Evolutionary conservation across 179 eudicot genomes (phyloP), one percentile per base, ranked within the genome.

Genomic region (Spergularia azorica): DNA sequence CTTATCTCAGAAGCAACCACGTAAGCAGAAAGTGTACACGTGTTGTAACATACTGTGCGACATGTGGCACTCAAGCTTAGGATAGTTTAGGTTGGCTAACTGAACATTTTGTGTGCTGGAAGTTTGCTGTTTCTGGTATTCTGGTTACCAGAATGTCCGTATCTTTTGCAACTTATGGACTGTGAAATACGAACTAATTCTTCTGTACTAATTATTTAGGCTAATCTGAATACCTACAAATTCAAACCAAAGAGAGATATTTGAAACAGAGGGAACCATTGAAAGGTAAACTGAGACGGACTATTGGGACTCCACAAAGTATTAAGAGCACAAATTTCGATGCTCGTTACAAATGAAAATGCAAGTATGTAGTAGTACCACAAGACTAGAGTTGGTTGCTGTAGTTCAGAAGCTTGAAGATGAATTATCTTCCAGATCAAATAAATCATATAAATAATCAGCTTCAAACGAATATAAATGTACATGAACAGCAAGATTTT

Each of bases 391-490:
- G 2, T 26, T 26, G 32, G 32, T 26, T 26, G 32, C 32, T 26
- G 32, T 26, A 26, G 48, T 20, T n/a, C 16, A 70, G 16, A 56
- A 52, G 32, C 14, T 48, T 54, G 56, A 57, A 56, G 11, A 55
- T 9, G 16, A 51, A 10, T 7, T 7, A 61, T 41, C 63, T 71
- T 50, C n/a, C 71, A 16, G 4, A 70, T 50, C 71, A 51, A 70
- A 82, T 60, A 36, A 48, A 26, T 32, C 17, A 67, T 65, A 50
- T 46, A 55, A 78, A 63, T 63, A 64, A 20, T 39, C 54, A 17
- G 73, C 21, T 58, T 61, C 79, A 59, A 82, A 71, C 62, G 39
- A 64, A 75, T 75, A 38, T 64, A 79, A 59, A 82, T 82, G 77
- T 82, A 75, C 77, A 80, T 48, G 50, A 74, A 64, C 32, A 63